Base-by-base conservation (phyloP, 1,284 basidiomycete species). In the Vanrija pseudolonga region DNA sequence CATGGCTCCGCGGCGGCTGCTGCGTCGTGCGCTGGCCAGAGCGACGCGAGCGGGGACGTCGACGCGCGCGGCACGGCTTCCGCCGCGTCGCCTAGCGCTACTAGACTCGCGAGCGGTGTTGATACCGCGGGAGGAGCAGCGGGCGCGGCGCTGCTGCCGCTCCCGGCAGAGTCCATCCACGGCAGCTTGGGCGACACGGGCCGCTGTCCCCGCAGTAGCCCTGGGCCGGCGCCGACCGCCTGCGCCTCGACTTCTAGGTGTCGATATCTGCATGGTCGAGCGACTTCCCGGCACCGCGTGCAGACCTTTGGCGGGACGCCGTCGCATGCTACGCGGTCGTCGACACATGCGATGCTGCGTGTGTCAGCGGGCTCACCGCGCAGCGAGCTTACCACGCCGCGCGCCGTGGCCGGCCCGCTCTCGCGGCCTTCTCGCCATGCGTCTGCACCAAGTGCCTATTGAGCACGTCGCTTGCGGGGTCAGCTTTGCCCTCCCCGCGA, bases 361-460 rank as follows among this genome's bases (percentile, higher is more conserved):
- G 43, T 18, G 18, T 28, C 2, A 28, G 48, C 28, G 28, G 3
- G 8, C n/a, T n/a, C n/a, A n/a, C n/a, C n/a, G n/a, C n/a, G 4
- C 24, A 26, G 26, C 32, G 18, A 3, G 17, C 55, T 38, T 44
- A 62, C 60, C 62, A 62, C 15, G 60, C 57, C 7, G 56, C 51
- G 8, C 55, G 55, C 15, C 58, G 55, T 8, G 62, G 62, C 7
- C 62, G 51, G 3, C 62, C 62, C 3, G 57, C 44, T 7, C 45
- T 47, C 14, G 60, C 47, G 3, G 58, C 39, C 39, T 49, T 44
- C 37, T 52, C 49, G 17, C 58, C 58, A 41, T 64, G 62, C 8
- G 51, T 59, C 41, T 49, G 49, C 5, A 58, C 55, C 26, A 64
- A 19, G 38, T 64, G 62, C 3, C 62, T 48, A n/a, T 56, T 60